Percentiles rank a stretch among this genome's conserved stretches.
These are phyloP conservation scores for Sugiyamaella xylanicola DNA, from an alignment of 1,139 yeast genomes.

Conservation along the genomic window DNA sequence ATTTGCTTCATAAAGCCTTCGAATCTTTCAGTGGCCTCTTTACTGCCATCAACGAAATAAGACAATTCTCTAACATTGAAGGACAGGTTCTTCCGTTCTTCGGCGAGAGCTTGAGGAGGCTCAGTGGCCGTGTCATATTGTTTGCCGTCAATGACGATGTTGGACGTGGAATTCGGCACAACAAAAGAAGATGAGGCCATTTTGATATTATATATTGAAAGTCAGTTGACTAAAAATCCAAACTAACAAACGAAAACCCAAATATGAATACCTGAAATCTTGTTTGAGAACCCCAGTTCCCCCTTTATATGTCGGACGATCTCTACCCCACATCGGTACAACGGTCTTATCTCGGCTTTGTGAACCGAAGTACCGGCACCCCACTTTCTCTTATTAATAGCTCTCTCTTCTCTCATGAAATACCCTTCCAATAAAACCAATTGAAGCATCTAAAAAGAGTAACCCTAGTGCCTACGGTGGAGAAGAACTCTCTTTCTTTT, in stretches of 20 bases:
- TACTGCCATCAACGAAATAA: constrained; percentile 58
- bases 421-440: too few species aligned
- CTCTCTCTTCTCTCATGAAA: too few species aligned
- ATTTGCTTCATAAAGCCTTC: constrained; percentile 51
- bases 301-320: neutral
- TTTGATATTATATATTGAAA: neutral
- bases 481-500: too few species aligned
- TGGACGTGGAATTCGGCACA: constrained; percentile 32
- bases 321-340: neutral
- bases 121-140: constrained; percentile 41
- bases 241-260: too few species aligned
- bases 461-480: too few species aligned
- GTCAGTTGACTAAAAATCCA: too few species aligned
- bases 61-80: constrained; percentile 54
- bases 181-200: neutral
- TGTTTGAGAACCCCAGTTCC: too few species aligned
- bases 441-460: too few species aligned
- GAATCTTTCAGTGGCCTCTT: constrained; percentile 48
- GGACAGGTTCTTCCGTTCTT: constrained; percentile 53
- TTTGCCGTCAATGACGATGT: constrained; percentile 38
- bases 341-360: neutral
- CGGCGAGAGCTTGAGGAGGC: constrained; percentile 45
- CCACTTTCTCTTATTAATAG: too few species aligned
- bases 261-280: too few species aligned
- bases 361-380: neutral